phyloP scores from a whole-genome alignment of 2,329 filamentous ascomycete species.

The Aurifilum marmelostoma region DNA sequence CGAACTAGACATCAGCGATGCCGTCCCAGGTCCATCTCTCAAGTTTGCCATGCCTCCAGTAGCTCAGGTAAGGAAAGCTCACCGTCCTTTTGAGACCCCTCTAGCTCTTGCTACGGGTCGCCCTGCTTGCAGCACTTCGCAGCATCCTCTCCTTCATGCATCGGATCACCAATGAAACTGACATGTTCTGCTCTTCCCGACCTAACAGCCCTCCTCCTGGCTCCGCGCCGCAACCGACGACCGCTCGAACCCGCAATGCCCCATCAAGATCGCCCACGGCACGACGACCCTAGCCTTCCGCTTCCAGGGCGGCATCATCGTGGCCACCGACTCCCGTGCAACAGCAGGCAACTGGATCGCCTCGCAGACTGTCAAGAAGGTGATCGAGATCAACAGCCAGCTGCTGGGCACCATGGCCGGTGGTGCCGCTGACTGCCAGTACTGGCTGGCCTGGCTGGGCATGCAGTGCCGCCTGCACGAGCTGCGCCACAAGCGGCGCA shows the following conservation, averaged over 20 bases:
- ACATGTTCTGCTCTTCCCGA: background rate
- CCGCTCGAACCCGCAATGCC: conserved; percentile 92
- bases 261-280: conserved; percentile 99
- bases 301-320: conserved; percentile 97
- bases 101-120: background rate
- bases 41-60: conserved; percentile 96
- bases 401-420: conserved; percentile 97
- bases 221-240: conserved; percentile 97
- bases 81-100: background rate
- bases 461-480: conserved; percentile 99
- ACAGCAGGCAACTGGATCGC: conserved; percentile 99
- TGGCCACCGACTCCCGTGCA: conserved; percentile 95
- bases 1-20: conserved; percentile 72
- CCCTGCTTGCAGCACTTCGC: background rate
- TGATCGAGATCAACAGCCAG: conserved; percentile 96
- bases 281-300: conserved; percentile 97
- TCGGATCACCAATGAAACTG: conserved; percentile 12
- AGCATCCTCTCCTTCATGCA: conserved; percentile 19
- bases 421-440: conserved; percentile 98
- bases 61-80: conserved; percentile 68
- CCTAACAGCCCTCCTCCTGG: conserved; percentile 79
- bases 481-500: conserved; percentile 97
- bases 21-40: conserved; percentile 76
- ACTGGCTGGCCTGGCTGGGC: conserved; percentile 98
- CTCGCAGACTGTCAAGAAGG: conserved; percentile 99